Conservation (phyloP, 2,329 filamentous ascomycete species). For the Pseudogymnoascus sp. region DNA sequence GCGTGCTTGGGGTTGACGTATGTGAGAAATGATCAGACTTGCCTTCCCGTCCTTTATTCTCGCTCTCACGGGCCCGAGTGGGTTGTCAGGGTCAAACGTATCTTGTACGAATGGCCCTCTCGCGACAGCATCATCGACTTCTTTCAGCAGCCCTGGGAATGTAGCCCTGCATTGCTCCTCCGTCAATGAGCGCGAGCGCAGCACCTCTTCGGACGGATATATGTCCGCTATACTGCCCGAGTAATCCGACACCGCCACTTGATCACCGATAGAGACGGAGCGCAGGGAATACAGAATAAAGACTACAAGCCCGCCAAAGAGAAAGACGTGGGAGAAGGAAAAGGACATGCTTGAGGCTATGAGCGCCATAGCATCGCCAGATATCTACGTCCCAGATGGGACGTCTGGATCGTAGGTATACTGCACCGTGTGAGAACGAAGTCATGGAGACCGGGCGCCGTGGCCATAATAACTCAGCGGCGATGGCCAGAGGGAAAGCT, state of each 20-base stretch:
- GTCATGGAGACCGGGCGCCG: not conserved
- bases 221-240: not conserved
- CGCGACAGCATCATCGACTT: slow-evolving; percentile 38
- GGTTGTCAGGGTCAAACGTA: slow-evolving; percentile 27
- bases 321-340: not conserved
- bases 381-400: not conserved
- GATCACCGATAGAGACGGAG: not conserved
- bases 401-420: not conserved
- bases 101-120: slow-evolving; percentile 37
- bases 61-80: slow-evolving; percentile 34
- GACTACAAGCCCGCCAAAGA: not conserved
- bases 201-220: not conserved
- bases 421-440: not conserved
- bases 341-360: not conserved
- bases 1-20: not conserved
- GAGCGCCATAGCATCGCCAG: not conserved
- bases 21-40: not conserved
- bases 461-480: not conserved
- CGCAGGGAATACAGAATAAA: not conserved
- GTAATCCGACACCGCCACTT: not conserved
- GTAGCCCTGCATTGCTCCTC: slow-evolving; percentile 34
- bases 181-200: slow-evolving; percentile 25
- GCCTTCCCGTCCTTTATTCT: slow-evolving; percentile 37
- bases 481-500: not conserved
- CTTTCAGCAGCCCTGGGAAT: slow-evolving; percentile 40